Evolutionary conservation across 202 grass and related monocot genomes (phyloP).

Genomic region (Musa balbisiana): DNA sequence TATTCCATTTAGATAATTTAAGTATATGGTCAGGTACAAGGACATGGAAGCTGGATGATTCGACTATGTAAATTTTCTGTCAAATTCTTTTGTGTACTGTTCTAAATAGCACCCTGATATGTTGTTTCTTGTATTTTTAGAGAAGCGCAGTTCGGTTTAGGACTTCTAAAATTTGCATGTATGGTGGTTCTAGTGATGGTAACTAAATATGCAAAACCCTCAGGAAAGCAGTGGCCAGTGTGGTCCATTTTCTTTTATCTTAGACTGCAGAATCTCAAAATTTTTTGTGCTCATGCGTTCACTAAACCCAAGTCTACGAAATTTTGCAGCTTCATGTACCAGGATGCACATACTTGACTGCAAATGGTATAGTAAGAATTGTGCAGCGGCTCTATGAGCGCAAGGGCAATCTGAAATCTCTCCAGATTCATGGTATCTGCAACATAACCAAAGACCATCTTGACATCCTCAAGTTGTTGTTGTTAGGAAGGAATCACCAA

Average conservation of each 20-base stretch:
- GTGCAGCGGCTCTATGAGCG: constrained; percentile 16
- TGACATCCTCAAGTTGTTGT: constrained; percentile 18
- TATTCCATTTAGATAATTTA: neutral
- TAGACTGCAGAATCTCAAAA: neutral
- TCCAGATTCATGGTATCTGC: constrained; percentile 18
- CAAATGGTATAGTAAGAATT: constrained; percentile 14
- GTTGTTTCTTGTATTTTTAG: neutral
- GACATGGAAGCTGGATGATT: neutral
- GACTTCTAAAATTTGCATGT: neutral
- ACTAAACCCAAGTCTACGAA: neutral
- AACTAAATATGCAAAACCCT: neutral
- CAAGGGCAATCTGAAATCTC: constrained; percentile 10
- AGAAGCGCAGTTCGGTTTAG: neutral
- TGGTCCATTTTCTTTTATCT: neutral
- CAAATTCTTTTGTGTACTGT: neutral
- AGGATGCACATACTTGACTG: constrained; percentile 8
- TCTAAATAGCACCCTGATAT: neutral
- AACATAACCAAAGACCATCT: constrained; percentile 43
- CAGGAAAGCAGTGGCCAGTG: neutral
- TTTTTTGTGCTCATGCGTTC: constrained; percentile 8
- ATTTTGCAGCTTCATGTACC: constrained; percentile 12
- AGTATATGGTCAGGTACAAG: neutral
- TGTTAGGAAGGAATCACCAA: constrained; percentile 9
- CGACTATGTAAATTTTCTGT: neutral
- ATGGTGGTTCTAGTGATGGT: neutral